Evolutionary conservation across 129 eudicot genomes (phyloP).

Genomic region (Sambucus nigra): DNA sequence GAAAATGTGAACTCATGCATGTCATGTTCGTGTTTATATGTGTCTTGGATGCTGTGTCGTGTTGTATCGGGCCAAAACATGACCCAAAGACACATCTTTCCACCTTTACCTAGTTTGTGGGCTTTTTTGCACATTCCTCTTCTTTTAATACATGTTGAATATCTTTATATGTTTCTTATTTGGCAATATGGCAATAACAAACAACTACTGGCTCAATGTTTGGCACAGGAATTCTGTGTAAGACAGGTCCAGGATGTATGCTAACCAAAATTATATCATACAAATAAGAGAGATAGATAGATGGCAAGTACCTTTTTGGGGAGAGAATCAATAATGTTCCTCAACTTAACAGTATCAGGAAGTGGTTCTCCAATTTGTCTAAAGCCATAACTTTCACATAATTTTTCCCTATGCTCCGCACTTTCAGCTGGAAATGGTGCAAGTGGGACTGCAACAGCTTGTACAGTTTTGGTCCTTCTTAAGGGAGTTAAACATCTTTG

Average conservation of each 20-base stretch:
- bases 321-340: conserved; percentile 60
- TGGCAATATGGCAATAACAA: background rate
- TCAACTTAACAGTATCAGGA: conserved; percentile 70
- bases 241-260: background rate
- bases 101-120: too few species aligned
- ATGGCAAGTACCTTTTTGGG: conserved; percentile 46
- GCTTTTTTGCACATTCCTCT: too few species aligned
- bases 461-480: conserved; percentile 29
- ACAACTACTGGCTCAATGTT: conserved; percentile 1
- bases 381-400: conserved; percentile 74
- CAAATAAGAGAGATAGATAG: background rate
- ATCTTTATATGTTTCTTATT: too few species aligned
- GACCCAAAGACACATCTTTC: too few species aligned
- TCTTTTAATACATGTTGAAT: too few species aligned
- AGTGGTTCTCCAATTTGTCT: conserved; percentile 84
- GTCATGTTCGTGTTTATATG: too few species aligned
- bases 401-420: conserved; percentile 48
- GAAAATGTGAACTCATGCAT: too few species aligned
- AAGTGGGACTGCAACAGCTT: conserved; percentile 56
- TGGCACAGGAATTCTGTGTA: background rate
- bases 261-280: too few species aligned
- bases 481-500: conserved; percentile 24
- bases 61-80: too few species aligned
- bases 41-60: too few species aligned
- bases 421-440: conserved; percentile 45